Percentiles rank a stretch among this genome's conserved stretches.
Evolutionary conservation across 805 yeast species (phyloP).

Genomic region (Ogataea saltuana): DNA sequence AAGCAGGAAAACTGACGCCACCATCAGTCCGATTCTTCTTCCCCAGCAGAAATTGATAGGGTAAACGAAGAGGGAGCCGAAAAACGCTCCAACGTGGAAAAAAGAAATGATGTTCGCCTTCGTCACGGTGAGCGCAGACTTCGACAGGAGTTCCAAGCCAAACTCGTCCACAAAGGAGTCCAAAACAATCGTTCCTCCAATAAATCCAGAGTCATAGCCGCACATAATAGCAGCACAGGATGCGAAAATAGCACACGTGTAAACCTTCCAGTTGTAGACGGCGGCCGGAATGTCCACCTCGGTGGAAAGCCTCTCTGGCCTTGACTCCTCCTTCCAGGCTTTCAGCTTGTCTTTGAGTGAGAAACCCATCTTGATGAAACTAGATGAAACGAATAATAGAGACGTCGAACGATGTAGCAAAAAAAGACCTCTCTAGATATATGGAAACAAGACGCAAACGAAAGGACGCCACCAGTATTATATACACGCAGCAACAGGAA

Average conservation of each 20-base stretch:
- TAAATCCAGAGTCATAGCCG: slow-evolving; percentile 16
- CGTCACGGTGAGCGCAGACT: slow-evolving; percentile 5
- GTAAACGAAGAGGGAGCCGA: slow-evolving; percentile 11
- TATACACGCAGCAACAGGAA: background rate
- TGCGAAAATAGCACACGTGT: slow-evolving; percentile 14
- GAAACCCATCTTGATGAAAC: background rate
- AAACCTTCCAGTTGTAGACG: slow-evolving; percentile 10
- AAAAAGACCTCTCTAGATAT: background rate
- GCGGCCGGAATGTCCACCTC: slow-evolving; percentile 4
- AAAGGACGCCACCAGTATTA: background rate
- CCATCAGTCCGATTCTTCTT: slow-evolving; percentile 7
- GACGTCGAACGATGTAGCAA: too few species aligned
- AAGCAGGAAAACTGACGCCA: slow-evolving; percentile 6
- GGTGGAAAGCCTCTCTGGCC: background rate
- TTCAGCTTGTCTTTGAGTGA: background rate
- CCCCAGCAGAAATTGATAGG: slow-evolving; percentile 11
- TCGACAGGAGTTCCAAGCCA: slow-evolving; percentile 4
- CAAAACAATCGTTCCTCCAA: slow-evolving; percentile 14
- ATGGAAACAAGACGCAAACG: background rate
- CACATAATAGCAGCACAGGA: slow-evolving; percentile 14
- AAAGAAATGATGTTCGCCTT: slow-evolving; percentile 15
- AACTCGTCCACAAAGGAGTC: slow-evolving; percentile 12
- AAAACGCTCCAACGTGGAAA: slow-evolving; percentile 15
- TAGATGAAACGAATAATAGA: background rate
- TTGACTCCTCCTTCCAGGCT: background rate